A percentile compares a stretch with the other conserved stretches of the same genome.
These are phyloP conservation scores for Syncephalastrum monosporum DNA, from an alignment of 371 early-diverging fungal genomes.

Conservation along the genomic window DNA sequence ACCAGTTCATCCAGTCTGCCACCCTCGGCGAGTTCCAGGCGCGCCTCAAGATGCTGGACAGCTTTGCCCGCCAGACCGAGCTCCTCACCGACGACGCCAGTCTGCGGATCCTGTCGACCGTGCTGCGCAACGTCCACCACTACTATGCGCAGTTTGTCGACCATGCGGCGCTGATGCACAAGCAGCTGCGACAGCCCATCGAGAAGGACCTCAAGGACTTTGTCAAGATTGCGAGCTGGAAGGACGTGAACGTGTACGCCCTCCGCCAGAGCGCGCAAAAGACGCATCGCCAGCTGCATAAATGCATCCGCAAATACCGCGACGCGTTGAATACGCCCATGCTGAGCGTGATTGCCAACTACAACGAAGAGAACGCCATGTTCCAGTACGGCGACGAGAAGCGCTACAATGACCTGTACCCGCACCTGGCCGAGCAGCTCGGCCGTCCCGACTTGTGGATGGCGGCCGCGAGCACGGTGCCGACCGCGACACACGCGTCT, in stretches of 20 bases:
- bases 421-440: conserved; percentile 35
- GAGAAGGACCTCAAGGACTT: conserved; percentile 88
- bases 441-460: conserved; percentile 31
- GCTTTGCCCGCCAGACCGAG: conserved; percentile 68
- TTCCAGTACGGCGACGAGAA: conserved; percentile 55
- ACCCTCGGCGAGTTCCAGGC: conserved; percentile 81
- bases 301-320: conserved; percentile 86
- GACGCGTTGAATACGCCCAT: conserved; percentile 73
- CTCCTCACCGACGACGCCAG: conserved; percentile 27
- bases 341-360: conserved; percentile 69
- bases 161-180: conserved; percentile 54
- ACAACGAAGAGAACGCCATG: conserved; percentile 57
- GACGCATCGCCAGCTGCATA: conserved; percentile 88
- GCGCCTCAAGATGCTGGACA: conserved; percentile 73
- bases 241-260: conserved; percentile 95
- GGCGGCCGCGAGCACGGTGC: conserved; percentile 14
- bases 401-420: conserved; percentile 35
- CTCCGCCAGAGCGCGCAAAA: conserved; percentile 86
- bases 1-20: conserved; percentile 81
- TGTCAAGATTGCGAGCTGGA: conserved; percentile 95
- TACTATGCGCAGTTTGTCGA: conserved; percentile 82
- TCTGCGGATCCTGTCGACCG: conserved; percentile 27
- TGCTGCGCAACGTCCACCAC: conserved; percentile 59
- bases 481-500: conserved; percentile 11
- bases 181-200: conserved; percentile 70